Base-by-base conservation (phyloP, 2,329 filamentous ascomycete genomes). In the Claviceps fusiformis region DNA sequence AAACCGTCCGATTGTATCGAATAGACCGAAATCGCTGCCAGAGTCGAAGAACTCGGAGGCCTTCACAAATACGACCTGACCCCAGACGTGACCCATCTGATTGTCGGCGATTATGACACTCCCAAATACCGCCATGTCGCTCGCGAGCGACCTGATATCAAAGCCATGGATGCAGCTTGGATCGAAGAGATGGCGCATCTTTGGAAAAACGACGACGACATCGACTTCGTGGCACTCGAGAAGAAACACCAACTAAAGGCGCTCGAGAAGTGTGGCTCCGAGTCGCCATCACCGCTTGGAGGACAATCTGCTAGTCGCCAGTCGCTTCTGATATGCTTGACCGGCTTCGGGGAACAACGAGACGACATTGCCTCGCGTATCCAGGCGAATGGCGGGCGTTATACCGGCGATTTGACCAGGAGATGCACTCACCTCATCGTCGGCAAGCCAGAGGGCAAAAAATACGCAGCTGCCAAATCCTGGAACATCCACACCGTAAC, bases 51-150 rank as follows among this genome's bases (percentile, higher is more conserved):
- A 66, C 89, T 98, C 75, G 93, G 93, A 60, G 93, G 91, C 52
- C 71, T 80, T 57, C 87, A 95, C 76, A 90, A 87, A 63, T 86
- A 90, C 69, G 91, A 98, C 68, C 81, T 98, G 48, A 97, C 91
- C n/a, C 88, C 87, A 55, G 89, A 96, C 68, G 89, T 95, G 50
- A 97, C 93, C 5, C 93, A 98, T 73, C 82, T 98, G 50, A 80
- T 98, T 59, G 89, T 95, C 58, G 93, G 91, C 67, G 85, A 87
- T 63, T 87, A 89, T 64, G 82, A 92, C 67, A 97, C 92, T 0
- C 82, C 87, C 52, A 98, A 98, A 70, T 98, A 98, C 71, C 86
- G 85, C 68, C 95, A 95, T 75, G 92, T 97, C 64, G 93, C 92
- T 54, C 88, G 85, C 65, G 87, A 92, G 67, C 81, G 93, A 53